Evolutionary conservation across 768 basidiomycete genomes (phyloP), one percentile per base, ranked within the genome.

Genomic region (Termitomyces heimii): DNA sequence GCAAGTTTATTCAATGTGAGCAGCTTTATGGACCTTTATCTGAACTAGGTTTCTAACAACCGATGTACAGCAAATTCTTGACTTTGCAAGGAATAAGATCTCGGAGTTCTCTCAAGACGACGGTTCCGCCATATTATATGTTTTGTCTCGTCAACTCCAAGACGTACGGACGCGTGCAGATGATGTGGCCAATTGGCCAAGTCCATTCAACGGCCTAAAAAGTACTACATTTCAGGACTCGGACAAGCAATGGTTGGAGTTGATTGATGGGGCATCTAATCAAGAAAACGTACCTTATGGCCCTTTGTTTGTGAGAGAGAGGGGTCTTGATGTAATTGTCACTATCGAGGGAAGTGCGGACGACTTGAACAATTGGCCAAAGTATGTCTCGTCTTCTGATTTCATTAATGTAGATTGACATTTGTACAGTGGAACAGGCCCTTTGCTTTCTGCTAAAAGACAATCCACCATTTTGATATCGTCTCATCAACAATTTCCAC

Each of bases 221-320:
- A 62, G 63, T 35, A 32, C 63, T 3, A 82, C 76, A 0, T 90
- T 83, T 63, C 70, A 79, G 46, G 85, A 88, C 61, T 69, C 82
- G 0, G 70, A 73, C 51, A 72, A 77, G 26, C 67, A 70, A 14
- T 79, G 80, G 73, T 70, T 92, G 10, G 76, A 84, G 48, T 77
- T 92, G 22, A 79, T 91, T 18, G 89, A 89, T 65, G 89, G 89
- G 0, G 75, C 83, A 20, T 83, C 85, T 22, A 89, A 90, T 63
- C 68, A 70, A 10, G 86, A 89, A 63, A 86, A 88, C 64, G 66
- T 90, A 7, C 92, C 92, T 0, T 73, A 88, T 26, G 83, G 82
- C 20, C 86, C 87, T 1, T 71, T 92, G 28, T 78, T 94, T 54
- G 83, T 91, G 28, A 85, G 82, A 48, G 78, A 81, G 1, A 79